Evolutionary conservation across 768 basidiomycete genomes (phyloP), one percentile per base, ranked within the genome.

Genomic region (Peribolospora baueri): DNA sequence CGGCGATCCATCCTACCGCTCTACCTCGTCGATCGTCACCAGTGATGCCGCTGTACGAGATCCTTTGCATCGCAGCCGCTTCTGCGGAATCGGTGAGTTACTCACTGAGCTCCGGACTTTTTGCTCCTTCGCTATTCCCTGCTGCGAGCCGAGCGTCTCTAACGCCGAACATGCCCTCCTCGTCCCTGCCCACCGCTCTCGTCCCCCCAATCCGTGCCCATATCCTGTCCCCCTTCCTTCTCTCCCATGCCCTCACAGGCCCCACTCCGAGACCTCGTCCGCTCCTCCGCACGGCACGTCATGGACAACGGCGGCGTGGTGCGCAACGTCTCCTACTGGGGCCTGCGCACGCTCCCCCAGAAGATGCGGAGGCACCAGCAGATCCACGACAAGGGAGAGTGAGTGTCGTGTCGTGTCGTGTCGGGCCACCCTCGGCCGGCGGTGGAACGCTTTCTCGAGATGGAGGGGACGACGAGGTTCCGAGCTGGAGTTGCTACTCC

Each of bases 1-100:
- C 25, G 25, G 25, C 25, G 25, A 25, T 25, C 25, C 25, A 25
- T 25, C 25, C 25, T 25, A 25, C 25, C 25, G 25, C 25, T 25
- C 25, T 25, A 25, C 25, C 25, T 25, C 25, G 25, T 25, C 25
- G 25, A 25, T 25, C 25, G 25, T 36, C 36, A 5, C 14, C 47
- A 56, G 38, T 10, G 14, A 90, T 90, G 85, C 84, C 84, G 5
- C 75, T 87, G 64, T 90, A 90, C 70, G 78, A 85, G 63, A 76
- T 90, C 73, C 63, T 86, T 51, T 86, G 84, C 64, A 83, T 88
- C 57, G 73, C 84, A 0, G 74, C 76, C 4, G 84, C 87, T 65
- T 78, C 78, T 59, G 67, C 69, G 11, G 74, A 80, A 75, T 85
- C 80, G 64, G 84, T 25, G 7, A 9, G 5, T 25, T 11, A 7